Percentiles rank a stretch among this genome's conserved stretches.
phyloP scores from a whole-genome alignment of 2,329 filamentous ascomycete genomes.

The Tolypocladium sp. region DNA sequence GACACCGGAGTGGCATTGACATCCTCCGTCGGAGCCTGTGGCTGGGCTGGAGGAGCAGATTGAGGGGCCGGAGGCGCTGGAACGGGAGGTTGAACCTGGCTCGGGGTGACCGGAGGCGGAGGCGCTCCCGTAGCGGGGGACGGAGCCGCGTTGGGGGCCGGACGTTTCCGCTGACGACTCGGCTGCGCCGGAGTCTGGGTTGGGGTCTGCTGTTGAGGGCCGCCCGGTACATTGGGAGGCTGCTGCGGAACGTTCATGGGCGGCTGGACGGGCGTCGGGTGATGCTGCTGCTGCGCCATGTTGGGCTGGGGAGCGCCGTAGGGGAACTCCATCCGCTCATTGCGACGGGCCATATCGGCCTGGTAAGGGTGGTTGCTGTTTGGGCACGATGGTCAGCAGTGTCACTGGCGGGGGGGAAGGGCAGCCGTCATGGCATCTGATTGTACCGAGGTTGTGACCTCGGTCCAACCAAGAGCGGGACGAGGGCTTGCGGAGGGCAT shows the following conservation, averaged over 20 bases:
- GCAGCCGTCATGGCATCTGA: slow-evolving; percentile 15
- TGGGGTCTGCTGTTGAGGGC: slow-evolving; percentile 26
- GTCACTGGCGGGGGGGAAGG: slow-evolving; percentile 11
- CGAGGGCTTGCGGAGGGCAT: slow-evolving; percentile 5
- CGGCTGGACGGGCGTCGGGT: slow-evolving; percentile 29
- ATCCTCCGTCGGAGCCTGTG: slow-evolving; percentile 20
- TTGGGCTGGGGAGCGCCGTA: slow-evolving; percentile 29
- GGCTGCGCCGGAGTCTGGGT: slow-evolving; percentile 28
- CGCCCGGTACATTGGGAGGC: slow-evolving; percentile 16
- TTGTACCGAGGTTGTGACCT: slow-evolving; percentile 8
- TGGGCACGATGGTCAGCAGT: slow-evolving; percentile 18
- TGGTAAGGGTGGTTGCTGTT: slow-evolving; percentile 39
- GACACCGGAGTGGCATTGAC: slow-evolving; percentile 16
- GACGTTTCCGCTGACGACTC: slow-evolving; percentile 31
- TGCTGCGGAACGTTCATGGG: slow-evolving; percentile 36
- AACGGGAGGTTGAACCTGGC: slow-evolving; percentile 21
- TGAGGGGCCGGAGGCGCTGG: slow-evolving; percentile 20
- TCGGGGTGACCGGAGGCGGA: slow-evolving; percentile 21
- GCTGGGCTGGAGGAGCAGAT: slow-evolving; percentile 15
- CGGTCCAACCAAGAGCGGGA: slow-evolving; percentile 5
- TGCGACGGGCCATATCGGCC: slow-evolving; percentile 38
- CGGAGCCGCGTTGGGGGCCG: slow-evolving; percentile 27
- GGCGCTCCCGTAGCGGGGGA: slow-evolving; percentile 25
- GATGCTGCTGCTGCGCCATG: slow-evolving; percentile 27
- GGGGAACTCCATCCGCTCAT: slow-evolving; percentile 33